These are phyloP conservation scores for Paecilomyces sp. DNA, from an alignment of 2,329 filamentous ascomycete species.

Conservation along the genomic window DNA sequence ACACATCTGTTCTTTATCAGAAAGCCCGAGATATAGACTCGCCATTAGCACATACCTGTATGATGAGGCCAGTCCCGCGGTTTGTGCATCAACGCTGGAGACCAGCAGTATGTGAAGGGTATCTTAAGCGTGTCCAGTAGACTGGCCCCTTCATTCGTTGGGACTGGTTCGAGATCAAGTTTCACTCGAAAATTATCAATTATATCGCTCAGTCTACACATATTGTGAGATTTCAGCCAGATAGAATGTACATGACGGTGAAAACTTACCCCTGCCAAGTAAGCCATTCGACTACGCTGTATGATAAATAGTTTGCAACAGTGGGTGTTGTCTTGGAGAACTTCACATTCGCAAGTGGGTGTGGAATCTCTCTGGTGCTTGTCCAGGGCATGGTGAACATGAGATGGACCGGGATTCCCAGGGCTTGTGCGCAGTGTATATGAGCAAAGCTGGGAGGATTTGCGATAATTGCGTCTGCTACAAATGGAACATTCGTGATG, in stretches of 20 bases:
- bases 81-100: conserved; percentile 33
- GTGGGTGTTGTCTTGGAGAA: conserved; percentile 19
- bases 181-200: conserved; percentile 33
- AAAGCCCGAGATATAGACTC: conserved; percentile 14
- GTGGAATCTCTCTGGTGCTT: conserved; percentile 29
- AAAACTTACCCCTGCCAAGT: conserved; percentile 32
- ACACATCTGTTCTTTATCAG: conserved; percentile 21
- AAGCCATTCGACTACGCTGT: conserved; percentile 41
- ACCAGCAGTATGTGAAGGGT: conserved; percentile 43
- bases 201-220: conserved; percentile 33
- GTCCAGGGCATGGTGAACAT: conserved; percentile 47
- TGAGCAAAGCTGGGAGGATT: conserved; percentile 32
- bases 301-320: conserved; percentile 44
- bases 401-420: conserved; percentile 27
- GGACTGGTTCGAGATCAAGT: conserved; percentile 34
- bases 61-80: conserved; percentile 29
- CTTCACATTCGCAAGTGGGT: conserved; percentile 44
- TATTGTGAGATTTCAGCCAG: conserved; percentile 46
- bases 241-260: conserved; percentile 39
- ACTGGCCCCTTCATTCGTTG: conserved; percentile 10
- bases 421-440: conserved; percentile 27
- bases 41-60: neutral
- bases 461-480: conserved; percentile 31
- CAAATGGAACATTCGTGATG: conserved; percentile 46
- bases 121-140: conserved; percentile 30